These are phyloP conservation scores for Colletotrichum godetiae DNA, from an alignment of 2,329 filamentous ascomycete species.

Conservation along the genomic window DNA sequence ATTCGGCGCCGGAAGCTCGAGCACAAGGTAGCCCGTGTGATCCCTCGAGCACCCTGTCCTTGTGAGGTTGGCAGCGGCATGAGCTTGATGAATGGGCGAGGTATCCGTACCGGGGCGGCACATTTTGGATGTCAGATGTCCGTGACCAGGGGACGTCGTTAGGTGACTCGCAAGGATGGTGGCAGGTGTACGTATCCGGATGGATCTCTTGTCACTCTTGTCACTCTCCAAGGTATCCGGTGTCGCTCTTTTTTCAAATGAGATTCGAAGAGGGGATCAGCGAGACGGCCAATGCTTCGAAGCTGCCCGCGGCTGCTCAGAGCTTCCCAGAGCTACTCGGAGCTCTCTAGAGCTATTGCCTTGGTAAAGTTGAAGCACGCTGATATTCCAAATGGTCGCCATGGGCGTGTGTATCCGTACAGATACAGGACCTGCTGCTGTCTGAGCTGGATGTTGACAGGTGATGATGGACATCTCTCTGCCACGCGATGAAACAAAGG, in stretches of 20 bases:
- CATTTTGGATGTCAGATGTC: conserved; percentile 22
- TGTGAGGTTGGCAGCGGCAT: not conserved
- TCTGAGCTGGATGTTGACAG: not conserved
- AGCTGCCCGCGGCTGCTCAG: not conserved
- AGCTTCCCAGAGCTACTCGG: not conserved
- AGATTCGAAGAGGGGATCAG: conserved; percentile 16
- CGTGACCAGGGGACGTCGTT: conserved; percentile 7
- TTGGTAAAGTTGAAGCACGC: not conserved
- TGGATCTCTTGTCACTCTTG: conserved; percentile 3
- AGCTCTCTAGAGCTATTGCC: too few relatives aligned
- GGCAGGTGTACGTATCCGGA: conserved; percentile 1
- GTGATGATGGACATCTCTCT: not conserved
- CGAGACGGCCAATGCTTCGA: not conserved
- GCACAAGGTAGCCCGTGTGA: not conserved
- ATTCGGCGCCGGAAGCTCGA: not conserved
- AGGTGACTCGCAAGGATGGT: not conserved
- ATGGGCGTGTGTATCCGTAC: not conserved
- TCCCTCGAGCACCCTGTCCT: not conserved
- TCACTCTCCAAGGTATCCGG: conserved; percentile 10
- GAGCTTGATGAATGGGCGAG: not conserved
- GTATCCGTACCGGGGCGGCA: not conserved
- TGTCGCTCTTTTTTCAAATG: not conserved
- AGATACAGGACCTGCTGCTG: not conserved
- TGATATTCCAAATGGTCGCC: conserved; percentile 11
- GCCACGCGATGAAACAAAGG: conserved; percentile 10